Evolutionary conservation across 345 rosid species (phyloP), one percentile per base, ranked within the genome.

Genomic region (Hypericum perforatum): DNA sequence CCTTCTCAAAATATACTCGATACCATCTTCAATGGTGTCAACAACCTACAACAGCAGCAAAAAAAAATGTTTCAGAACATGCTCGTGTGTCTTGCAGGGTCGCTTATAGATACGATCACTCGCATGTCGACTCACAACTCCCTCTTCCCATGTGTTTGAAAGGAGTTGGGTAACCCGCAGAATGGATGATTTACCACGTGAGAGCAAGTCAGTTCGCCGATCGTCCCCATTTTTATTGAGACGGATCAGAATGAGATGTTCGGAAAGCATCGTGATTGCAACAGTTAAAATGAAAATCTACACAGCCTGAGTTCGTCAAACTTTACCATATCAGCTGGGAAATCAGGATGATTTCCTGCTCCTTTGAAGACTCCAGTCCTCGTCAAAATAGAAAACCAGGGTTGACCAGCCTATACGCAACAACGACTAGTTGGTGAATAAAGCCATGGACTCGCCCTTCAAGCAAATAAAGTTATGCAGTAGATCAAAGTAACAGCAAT

Each of bases 361-460:
- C 94, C 90, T 72, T 80, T 86, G 71, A 89, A 86, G 59, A 80
- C 90, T 37, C 97, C 90, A 0, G 86, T 86, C 73, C 94, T 84
- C 0, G 90, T 86, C 78, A 89, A 68, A 53, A 89, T 89, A 43
- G 97, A 79, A 76, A 86, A 89, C 94, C 97, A 84, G 16, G 82
- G 97, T 32, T 48, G 67, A 60, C 95, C 90, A 5, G 88, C 88
- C 94, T 85, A 78, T 56, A 69, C 9, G 38, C 12, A 41, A 57
- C 7, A 11, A 15, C 10, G 32, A 22, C 4, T 22, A 22, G 32
- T 22, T 22, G 32, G 32, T 22, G 56, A 36, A 46, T 29, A 47
- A 61, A 16, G 37, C 7, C 29, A 14, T 6, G 39, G 1, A 16
- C 43, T 2, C 39, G 38, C 37, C 11, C n/a, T 14, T 9, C 12